Percentiles rank a stretch among this genome's conserved stretches.
These are phyloP conservation scores for Asterophora parasitica DNA, from an alignment of 768 basidiomycete genomes.

Conservation along the genomic window DNA sequence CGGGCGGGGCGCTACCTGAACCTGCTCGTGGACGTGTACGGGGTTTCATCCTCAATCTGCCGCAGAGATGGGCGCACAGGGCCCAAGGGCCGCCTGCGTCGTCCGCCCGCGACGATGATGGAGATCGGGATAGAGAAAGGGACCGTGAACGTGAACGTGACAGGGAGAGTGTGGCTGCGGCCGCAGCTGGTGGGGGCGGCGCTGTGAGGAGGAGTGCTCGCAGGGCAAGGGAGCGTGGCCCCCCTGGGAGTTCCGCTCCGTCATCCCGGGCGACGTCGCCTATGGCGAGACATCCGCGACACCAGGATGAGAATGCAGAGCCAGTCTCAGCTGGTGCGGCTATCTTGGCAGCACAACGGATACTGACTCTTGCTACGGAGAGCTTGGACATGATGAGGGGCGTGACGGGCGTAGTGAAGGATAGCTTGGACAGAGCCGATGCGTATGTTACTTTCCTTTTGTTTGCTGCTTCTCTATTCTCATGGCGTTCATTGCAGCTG, in stretches of 20 bases:
- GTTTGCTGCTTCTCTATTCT: slow-evolving; percentile 1
- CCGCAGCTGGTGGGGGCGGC: slow-evolving; percentile 26
- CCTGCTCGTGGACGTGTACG: slow-evolving; percentile 72
- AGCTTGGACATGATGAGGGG: slow-evolving; percentile 90
- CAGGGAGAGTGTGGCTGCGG: slow-evolving; percentile 30
- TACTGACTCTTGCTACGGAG: slow-evolving; percentile 82
- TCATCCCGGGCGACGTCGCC: slow-evolving; percentile 26
- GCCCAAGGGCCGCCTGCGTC: slow-evolving; percentile 18
- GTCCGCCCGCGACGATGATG: slow-evolving; percentile 12
- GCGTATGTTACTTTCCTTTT: slow-evolving; percentile 41
- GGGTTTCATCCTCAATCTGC: slow-evolving; percentile 74
- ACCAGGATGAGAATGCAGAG: slow-evolving; percentile 16
- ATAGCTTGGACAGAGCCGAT: slow-evolving; percentile 84
- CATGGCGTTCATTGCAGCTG: slow-evolving; percentile 42
- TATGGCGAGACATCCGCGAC: slow-evolving; percentile 16
- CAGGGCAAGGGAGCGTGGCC: slow-evolving; percentile 36
- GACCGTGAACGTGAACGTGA: slow-evolving; percentile 20
- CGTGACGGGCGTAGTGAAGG: slow-evolving; percentile 83
- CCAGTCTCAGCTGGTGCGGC: slow-evolving; percentile 48
- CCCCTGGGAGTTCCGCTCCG: slow-evolving; percentile 23
- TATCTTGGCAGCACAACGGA: slow-evolving; percentile 70
- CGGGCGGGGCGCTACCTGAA: slow-evolving; percentile 82
- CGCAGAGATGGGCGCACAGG: slow-evolving; percentile 68
- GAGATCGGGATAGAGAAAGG: slow-evolving; percentile 16
- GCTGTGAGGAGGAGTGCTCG: slow-evolving; percentile 28